Evolutionary conservation across 345 rosid species (phyloP), one percentile per base, ranked within the genome.

Genomic region (Bruguiera parviflora): DNA sequence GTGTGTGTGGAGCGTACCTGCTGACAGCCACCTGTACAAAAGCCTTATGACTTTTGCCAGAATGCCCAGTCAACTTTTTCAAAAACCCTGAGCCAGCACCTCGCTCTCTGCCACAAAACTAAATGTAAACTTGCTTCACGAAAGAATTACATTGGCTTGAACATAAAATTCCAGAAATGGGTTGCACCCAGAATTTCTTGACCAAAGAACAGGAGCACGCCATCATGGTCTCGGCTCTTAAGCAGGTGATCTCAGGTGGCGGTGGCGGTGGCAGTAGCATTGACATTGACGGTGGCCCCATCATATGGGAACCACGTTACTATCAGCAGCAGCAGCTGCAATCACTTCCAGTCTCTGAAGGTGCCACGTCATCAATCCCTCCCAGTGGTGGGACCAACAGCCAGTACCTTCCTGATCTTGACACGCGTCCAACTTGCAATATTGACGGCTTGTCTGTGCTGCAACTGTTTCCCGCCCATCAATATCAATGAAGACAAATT

Each of bases 191-290:
- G 19, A 53, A 53, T 53, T 20, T 19, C 56, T 53, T 53, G 56
- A 53, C 56, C 24, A 5, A 20, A 1, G 73, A 69, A 9, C 43
- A 66, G 15, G 83, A 79, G 13, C 70, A 79, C 27, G 4, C 53
- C 0, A 62, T 77, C 49, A 76, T 76, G 16, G 74, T 82, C 13
- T 71, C 81, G 9, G 28, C 83, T 59, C 69, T 79, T 8, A n/a
- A 19, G 22, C 69, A 76, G 6, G 79, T 82, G 2, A 62, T 82
- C 55, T 73, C 53, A 19, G 65, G 71, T 22, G 43, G 46, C 57
- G 65, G 71, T 22, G 43, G 46, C 57, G 22, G 1, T 37, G 43
- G 43, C 43, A 37, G 13, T 37, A 9, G 43, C 43, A 8, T 37
- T 37, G 56, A 53, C 56, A 53, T 53, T 53, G 6, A 8, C 8